phyloP scores from a whole-genome alignment of 192 early-diverging fungal species.

The Dissophora ornata region DNA sequence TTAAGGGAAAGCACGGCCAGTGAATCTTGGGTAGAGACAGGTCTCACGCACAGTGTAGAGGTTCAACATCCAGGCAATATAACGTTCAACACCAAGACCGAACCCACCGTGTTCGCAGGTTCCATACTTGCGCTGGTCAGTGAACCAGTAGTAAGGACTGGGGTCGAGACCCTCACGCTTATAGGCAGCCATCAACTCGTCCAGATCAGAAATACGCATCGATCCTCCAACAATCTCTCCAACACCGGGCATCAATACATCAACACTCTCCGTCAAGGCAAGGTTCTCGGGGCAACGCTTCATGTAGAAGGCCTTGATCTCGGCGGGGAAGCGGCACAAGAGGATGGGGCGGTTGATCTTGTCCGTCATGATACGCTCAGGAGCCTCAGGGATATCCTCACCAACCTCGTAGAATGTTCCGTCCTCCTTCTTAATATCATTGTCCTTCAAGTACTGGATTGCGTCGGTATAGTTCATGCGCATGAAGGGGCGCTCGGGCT shows the following conservation, averaged over 20 bases:
- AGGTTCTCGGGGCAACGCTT: slow-evolving; percentile 86
- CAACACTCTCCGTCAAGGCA: slow-evolving; percentile 93
- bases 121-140: slow-evolving; percentile 99
- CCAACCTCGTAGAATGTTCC: slow-evolving; percentile 94
- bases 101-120: slow-evolving; percentile 96
- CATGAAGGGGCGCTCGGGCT: slow-evolving; percentile 86
- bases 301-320: slow-evolving; percentile 99
- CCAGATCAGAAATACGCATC: slow-evolving; percentile 94
- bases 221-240: slow-evolving; percentile 99
- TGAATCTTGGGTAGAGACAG: slow-evolving; percentile 89
- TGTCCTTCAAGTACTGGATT: slow-evolving; percentile 92
- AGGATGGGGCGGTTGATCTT: slow-evolving; percentile 95
- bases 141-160: slow-evolving; percentile 98
- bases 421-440: slow-evolving; percentile 91
- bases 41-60: slow-evolving; percentile 89
- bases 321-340: slow-evolving; percentile 94
- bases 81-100: slow-evolving; percentile 96
- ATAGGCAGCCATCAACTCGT: slow-evolving; percentile 84
- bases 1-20: slow-evolving; percentile 56
- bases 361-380: slow-evolving; percentile 99
- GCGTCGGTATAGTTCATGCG: slow-evolving; percentile 98
- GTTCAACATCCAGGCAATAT: slow-evolving; percentile 96
- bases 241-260: slow-evolving; percentile 97
- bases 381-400: slow-evolving; percentile 98
- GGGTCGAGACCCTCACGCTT: slow-evolving; percentile 91